Base-by-base conservation (phyloP, 2,329 filamentous ascomycete genomes). In the Tolypocladium album region DNA sequence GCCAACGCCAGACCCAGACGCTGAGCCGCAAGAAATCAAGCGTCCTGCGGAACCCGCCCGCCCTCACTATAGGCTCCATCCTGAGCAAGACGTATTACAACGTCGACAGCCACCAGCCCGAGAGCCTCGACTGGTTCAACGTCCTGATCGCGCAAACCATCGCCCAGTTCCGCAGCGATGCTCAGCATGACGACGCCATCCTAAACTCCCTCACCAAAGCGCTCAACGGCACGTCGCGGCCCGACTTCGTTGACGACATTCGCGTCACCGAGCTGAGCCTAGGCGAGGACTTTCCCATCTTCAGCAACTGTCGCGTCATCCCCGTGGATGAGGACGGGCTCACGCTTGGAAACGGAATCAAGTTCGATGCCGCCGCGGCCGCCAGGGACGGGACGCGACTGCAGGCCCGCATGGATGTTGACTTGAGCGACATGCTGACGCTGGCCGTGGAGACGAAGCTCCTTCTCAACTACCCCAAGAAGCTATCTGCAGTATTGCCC, bases 81-180 rank as follows among this genome's bases (percentile, higher is more conserved):
- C 82, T 99, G 34, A 88, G 88, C 67, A 99, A 99, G 77, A 97
- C 94, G 27, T 99, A 97, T 74, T 99, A 99, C 77, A 96, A 96
- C 70, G 90, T 94, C 52, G 84, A 95, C 67, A 92, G 90, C 62
- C 94, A 99, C 73, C 94, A 97, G 74, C 94, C 94, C 1, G 94
- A 99, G 74, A 95, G 90, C 61, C 76, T 99, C 62, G 94, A 99
- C 74, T 99, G 94, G 94, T 97, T 99, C 81, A 99, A 99, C 71
- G 94, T 99, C 34, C 80, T 99, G 59, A 87, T 97, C 58, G 94
- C 92, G 2, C 94, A 99, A 75, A 96, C 94, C 0, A 95, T 99
- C 65, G 93, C 94, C 0, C 94, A 99, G 73, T 90, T 97, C 68
- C 83, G 94, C 61, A 90, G 89, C 66, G 95, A 97, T 69, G 94